Percentiles rank a stretch among this genome's conserved stretches.
Evolutionary conservation across 2,329 filamentous ascomycete species (phyloP).

Genomic region (Tolypocladium tundrense): DNA sequence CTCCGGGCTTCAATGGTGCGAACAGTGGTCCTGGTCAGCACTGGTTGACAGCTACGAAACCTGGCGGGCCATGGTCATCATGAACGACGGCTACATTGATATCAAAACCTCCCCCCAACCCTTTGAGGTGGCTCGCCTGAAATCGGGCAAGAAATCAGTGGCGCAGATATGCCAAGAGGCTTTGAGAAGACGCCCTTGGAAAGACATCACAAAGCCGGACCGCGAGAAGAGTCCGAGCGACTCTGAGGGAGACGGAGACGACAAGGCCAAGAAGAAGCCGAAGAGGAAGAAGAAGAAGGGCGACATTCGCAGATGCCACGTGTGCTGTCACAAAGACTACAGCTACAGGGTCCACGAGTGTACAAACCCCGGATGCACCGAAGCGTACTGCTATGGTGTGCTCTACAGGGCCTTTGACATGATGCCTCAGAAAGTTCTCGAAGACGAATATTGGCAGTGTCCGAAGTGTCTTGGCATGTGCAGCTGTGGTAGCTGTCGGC

Average conservation of each 20-base stretch:
- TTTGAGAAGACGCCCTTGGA: conserved; percentile 67
- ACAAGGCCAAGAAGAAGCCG: conserved; percentile 50
- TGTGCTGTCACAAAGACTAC: conserved; percentile 71
- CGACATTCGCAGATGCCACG: conserved; percentile 59
- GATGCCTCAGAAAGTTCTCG: conserved; percentile 73
- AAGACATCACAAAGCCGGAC: conserved; percentile 61
- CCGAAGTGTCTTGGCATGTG: conserved; percentile 80
- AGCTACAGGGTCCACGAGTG: conserved; percentile 81
- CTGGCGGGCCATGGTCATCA: conserved; percentile 72
- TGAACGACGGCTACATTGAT: conserved; percentile 58
- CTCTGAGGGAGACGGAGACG: conserved; percentile 50
- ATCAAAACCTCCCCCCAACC: conserved; percentile 57
- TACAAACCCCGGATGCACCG: conserved; percentile 54
- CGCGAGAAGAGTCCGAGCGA: conserved; percentile 34
- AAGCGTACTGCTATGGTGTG: conserved; percentile 86
- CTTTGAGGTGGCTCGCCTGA: conserved; percentile 58
- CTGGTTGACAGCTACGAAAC: conserved; percentile 67
- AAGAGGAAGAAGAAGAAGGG: conserved; percentile 44
- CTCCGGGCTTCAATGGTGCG: conserved; percentile 78
- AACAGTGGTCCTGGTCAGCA: conserved; percentile 82
- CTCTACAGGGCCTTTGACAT: conserved; percentile 87
- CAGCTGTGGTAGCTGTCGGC: conserved; percentile 73
- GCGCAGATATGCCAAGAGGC: conserved; percentile 94
- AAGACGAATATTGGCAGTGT: conserved; percentile 76
- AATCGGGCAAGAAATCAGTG: conserved; percentile 63